Base-by-base conservation (phyloP, 2,329 filamentous ascomycete species). In the Xylariaceae sp. region DNA sequence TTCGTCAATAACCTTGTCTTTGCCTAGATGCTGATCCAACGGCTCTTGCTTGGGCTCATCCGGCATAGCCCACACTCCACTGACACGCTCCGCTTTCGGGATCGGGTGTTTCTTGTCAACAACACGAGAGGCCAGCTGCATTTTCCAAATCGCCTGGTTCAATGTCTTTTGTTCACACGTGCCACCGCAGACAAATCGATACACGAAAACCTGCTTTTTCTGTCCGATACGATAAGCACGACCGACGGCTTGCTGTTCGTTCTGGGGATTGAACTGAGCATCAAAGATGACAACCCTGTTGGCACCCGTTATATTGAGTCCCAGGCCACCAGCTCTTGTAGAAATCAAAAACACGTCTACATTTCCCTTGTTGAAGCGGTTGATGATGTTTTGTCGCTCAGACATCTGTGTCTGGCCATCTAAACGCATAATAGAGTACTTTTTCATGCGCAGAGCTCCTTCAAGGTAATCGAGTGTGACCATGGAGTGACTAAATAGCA, bases 281-380 rank as follows among this genome's bases (percentile, higher is more conserved):
- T 97, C 92, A 58, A 95, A 88, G 17, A 97, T 88, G 17, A 97
- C 82, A 1, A 96, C 89, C 17, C 92, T 84, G 70, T 92, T 96
- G 1, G 92, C 92, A 1, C 88, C 87, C 47, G 84, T 83, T 10
- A 97, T 88, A 62, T 97, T 97, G 53, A 96, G 78, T 0, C 92
- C 92, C 1, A 92, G 76, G 0, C 91, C 90, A 18, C 92, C 92
- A 7, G 92, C 90, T 61, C 74, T 85, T 0, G 91, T 96, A 0
- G 91, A 96, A 58, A 96, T 91, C 1, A 97, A 76, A 69, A 90
- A 90, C 0, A 95, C 78, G 23, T 85, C 80, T 1, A 75, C 72
- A 2, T 74, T 63, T 0, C 76, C 77, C 0, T 70, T 69, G 66
- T 94, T 92, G 78, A 96, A 96, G 0, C 74, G 70, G 62, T 89